Evolutionary conservation across 2,329 filamentous ascomycete genomes (phyloP).

Genomic region (Claviceps arundinis): DNA sequence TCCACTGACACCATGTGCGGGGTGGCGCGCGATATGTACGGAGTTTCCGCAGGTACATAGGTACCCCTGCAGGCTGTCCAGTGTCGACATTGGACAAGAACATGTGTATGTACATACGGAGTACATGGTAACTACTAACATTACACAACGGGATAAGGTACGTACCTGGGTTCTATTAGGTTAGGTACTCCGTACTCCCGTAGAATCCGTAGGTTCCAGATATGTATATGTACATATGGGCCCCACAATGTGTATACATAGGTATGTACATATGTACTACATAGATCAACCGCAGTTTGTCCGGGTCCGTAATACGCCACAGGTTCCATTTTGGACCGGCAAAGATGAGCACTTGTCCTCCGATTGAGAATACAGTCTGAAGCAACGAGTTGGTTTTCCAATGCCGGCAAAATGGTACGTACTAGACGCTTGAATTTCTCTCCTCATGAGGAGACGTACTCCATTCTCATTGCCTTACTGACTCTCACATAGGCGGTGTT

Average conservation of each 20-base stretch:
- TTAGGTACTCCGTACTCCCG: too few species aligned
- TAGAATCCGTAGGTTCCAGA: too few species aligned
- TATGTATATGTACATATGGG: too few species aligned
- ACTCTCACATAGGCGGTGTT: constrained; percentile 53
- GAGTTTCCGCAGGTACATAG: too few species aligned
- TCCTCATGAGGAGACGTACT: not conserved
- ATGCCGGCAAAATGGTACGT: constrained; percentile 2
- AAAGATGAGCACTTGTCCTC: not conserved
- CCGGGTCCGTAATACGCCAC: constrained; percentile 7
- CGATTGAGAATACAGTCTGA: not conserved
- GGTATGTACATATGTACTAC: too few species aligned
- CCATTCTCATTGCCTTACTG: not conserved
- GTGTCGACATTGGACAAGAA: too few species aligned
- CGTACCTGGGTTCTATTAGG: not conserved
- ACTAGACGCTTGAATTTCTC: not conserved
- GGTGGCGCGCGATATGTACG: too few species aligned
- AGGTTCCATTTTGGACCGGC: not conserved
- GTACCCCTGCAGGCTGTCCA: too few species aligned
- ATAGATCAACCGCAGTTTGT: constrained; percentile 15
- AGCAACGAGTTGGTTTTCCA: not conserved
- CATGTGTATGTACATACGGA: too few species aligned
- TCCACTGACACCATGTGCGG: not conserved
- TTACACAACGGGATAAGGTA: too few species aligned
- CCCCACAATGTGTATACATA: too few species aligned
- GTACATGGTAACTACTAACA: too few species aligned